Percentiles rank a stretch among this genome's conserved stretches.
phyloP scores from a whole-genome alignment of 306 rosid species.

The Mucuna pruriens region DNA sequence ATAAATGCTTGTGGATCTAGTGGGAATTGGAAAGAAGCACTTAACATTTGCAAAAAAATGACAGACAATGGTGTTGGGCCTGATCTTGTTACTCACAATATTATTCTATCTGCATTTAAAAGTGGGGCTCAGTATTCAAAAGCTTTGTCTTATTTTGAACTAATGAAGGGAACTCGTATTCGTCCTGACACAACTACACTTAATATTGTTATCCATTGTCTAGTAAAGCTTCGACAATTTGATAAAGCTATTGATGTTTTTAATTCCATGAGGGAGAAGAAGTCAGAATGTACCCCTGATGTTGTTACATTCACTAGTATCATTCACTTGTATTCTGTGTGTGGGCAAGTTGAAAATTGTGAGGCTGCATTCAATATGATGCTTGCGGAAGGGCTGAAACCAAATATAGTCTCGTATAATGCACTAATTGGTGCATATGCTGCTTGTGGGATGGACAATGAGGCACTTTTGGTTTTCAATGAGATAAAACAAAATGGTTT shows the following conservation, averaged over 20 bases:
- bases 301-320: constrained; percentile 89
- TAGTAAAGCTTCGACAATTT: constrained; percentile 73
- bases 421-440: constrained; percentile 88
- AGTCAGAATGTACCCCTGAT: constrained; percentile 82
- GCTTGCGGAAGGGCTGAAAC: constrained; percentile 87
- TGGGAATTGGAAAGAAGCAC: constrained; percentile 98
- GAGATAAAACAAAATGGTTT: constrained; percentile 71
- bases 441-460: constrained; percentile 72
- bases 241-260: constrained; percentile 73
- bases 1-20: constrained; percentile 96
- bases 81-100: constrained; percentile 97
- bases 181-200: constrained; percentile 81
- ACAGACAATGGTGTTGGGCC: constrained; percentile 98
- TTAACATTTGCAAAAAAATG: constrained; percentile 89
- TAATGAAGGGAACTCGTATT: constrained; percentile 88
- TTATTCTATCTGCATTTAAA: constrained; percentile 85
- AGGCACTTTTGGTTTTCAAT: constrained; percentile 70
- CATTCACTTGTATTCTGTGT: constrained; percentile 76
- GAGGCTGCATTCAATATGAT: constrained; percentile 72
- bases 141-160: constrained; percentile 91
- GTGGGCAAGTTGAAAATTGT: constrained; percentile 82
- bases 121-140: constrained; percentile 87
- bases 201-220: constrained; percentile 88
- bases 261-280: constrained; percentile 80
- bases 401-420: constrained; percentile 80